Evolutionary conservation across 192 early-diverging fungal species (phyloP), one percentile per base, ranked within the genome.

Genomic region (Obelidium mucronatum): DNA sequence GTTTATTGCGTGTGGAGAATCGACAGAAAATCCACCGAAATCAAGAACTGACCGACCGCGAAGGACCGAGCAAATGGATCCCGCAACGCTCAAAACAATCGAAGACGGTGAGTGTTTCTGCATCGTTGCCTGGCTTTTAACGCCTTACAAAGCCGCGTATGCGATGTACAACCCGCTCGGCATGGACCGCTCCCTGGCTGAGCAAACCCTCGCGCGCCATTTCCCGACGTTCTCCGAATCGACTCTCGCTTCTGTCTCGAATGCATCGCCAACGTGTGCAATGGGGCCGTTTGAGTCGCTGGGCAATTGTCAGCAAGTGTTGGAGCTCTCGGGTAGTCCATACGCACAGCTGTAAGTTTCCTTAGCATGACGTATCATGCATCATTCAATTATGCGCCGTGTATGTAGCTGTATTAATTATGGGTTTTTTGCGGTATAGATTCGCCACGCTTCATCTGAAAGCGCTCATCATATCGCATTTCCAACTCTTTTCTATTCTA

Each of bases 211-310:
- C 53, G 91, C 93, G 58, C 85, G 90, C 76, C 89, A 86, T 51
- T 95, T 95, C 66, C 94, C 94, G 44, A 94, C 94, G 30, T 95
- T 95, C 78, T 89, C 92, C 5, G 92, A 93, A 53, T 76, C 68
- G 26, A 79, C 70, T 13, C 78, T 77, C 8, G 59, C 78, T 58
- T 67, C 67, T 13, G 74, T 79, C 39, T 69, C 84, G 8, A 73
- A 80, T 61, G 76, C 81, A n/a, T 81, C 87, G 39, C 75, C 77
- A 6, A 78, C 83, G 30, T 31, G 82, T 11, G 39, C 71, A 15
- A 82, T 81, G 65, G 84, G 85, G 8, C 91, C 90, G 28, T 72
- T 81, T 35, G 89, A 92, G 34, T 88, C 90, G 3, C 84, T 90
- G 13, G 78, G 81, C 28, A 87, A 86, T 68, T 85, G 87, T 63